Base-by-base conservation (phyloP, 192 early-diverging fungal species). In the Obelidium mucronatum region DNA sequence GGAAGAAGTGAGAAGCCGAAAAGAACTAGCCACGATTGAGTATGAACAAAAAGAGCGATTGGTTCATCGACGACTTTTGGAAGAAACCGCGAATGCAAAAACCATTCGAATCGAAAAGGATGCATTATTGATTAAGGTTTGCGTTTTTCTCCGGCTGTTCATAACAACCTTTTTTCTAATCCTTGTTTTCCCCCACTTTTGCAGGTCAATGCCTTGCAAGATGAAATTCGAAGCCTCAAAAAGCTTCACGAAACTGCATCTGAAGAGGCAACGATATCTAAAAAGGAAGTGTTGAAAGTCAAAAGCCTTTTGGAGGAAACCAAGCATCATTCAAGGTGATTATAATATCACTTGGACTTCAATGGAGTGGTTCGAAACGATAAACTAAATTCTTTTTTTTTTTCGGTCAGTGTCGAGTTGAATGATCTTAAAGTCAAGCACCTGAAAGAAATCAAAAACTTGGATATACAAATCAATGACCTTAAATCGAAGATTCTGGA, bases 401-500 rank as follows among this genome's bases (percentile, higher is more conserved):
- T 30, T 22, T 60, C 8, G 5, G 17, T 17, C 35, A 79, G 78
- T 34, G 51, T 79, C 42, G 78, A 79, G 79, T 28, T 66, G 8
- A 79, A 67, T 31, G 78, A 79, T 19, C 15, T 53, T 8, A 69
- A 59, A 42, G 60, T 64, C 17, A 6, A 33, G 11, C 35, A 40
- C 24, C 13, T 77, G 24, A 68, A 79, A 79, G 67, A 26, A 0
- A 34, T 64, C 39, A 71, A 61, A 67, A 48, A 40, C n/a, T 56
- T 71, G 55, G 75, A 79, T 15, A 69, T 68, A 42, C 37, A 64
- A 40, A 51, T 77, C 11, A 33, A 26, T 6, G 61, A 79, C 17
- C 31, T 78, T 5, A 79, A 78, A 74, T 30, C 53, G 13, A 79
- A 79, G 56, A 26, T 79, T 28, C n/a, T 60, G 60, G 78, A 79